These are phyloP conservation scores for Setaria viridis DNA, from an alignment of 202 grass and related monocot genomes.

Conservation along the genomic window DNA sequence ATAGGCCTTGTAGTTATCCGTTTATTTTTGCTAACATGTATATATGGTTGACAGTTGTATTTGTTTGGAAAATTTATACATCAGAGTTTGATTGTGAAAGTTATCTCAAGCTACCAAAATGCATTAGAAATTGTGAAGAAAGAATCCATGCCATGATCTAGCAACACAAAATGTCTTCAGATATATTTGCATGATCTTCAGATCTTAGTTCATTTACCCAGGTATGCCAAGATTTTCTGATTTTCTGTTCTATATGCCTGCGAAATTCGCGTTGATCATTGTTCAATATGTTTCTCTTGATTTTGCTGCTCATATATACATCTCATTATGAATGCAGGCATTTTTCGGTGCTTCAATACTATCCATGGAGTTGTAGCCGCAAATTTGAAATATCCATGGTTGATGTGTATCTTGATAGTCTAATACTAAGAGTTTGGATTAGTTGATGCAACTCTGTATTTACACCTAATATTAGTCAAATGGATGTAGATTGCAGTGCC, in stretches of 20 bases:
- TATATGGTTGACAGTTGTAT: constrained; percentile 10
- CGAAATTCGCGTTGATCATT: background rate
- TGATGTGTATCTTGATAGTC: background rate
- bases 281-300: background rate
- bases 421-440: background rate
- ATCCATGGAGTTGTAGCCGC: background rate
- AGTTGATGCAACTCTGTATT: background rate
- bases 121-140: background rate
- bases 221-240: background rate
- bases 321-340: background rate
- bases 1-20: constrained; percentile 7
- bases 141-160: background rate
- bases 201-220: background rate
- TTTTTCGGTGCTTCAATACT: background rate
- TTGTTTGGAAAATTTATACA: constrained; percentile 7
- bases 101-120: constrained; percentile 9
- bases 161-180: background rate
- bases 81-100: background rate
- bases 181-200: background rate
- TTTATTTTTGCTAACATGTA: constrained; percentile 45
- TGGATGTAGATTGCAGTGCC: too few species aligned
- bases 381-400: background rate
- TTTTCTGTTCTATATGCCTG: background rate
- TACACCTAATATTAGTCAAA: background rate
- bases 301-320: background rate